Evolutionary conservation across 192 early-diverging fungal species (phyloP).

Genomic region (Umbelopsis vinacea): DNA sequence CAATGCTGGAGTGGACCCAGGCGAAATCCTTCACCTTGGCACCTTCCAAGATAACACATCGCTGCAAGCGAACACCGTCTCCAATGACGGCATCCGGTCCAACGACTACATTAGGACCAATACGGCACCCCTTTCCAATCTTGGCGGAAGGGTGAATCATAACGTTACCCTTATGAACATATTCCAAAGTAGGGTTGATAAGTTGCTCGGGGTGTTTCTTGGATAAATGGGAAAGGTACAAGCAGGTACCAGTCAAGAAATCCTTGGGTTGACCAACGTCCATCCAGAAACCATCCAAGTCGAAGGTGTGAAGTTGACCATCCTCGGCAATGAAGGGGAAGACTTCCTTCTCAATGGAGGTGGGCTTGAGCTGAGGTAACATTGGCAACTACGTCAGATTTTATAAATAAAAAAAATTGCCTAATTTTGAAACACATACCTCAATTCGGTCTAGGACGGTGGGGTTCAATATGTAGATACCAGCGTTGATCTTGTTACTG

Average conservation of each 20-base stretch:
- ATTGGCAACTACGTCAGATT: slow-evolving; percentile 10
- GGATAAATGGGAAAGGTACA: slow-evolving; percentile 86
- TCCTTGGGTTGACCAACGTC: slow-evolving; percentile 99
- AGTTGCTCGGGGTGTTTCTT: slow-evolving; percentile 77
- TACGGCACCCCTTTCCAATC: slow-evolving; percentile 94
- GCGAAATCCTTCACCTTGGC: slow-evolving; percentile 86
- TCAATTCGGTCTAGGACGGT: slow-evolving; percentile 88
- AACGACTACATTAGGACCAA: slow-evolving; percentile 97
- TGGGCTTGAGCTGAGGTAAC: slow-evolving; percentile 76
- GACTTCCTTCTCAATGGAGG: slow-evolving; percentile 97
- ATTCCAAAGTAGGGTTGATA: slow-evolving; percentile 67
- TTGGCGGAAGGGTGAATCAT: slow-evolving; percentile 89
- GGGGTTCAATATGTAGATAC: slow-evolving; percentile 98
- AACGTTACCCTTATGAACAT: slow-evolving; percentile 86
- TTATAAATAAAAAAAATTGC: slow-evolving; percentile 23
- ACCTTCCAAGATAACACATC: slow-evolving; percentile 87
- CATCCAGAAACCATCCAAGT: slow-evolving; percentile 98
- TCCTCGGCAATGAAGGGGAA: slow-evolving; percentile 94
- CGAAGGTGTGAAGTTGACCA: slow-evolving; percentile 87
- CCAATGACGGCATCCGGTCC: slow-evolving; percentile 91
- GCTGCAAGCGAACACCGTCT: slow-evolving; percentile 91
- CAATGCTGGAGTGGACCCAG: slow-evolving; percentile 88
- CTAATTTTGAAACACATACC: slow-evolving; percentile 38
- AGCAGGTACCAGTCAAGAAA: slow-evolving; percentile 92
- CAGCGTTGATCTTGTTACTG: slow-evolving; percentile 98